Base-by-base conservation (phyloP, 2,329 filamentous ascomycete species). In the Fusarium avenaceum region DNA sequence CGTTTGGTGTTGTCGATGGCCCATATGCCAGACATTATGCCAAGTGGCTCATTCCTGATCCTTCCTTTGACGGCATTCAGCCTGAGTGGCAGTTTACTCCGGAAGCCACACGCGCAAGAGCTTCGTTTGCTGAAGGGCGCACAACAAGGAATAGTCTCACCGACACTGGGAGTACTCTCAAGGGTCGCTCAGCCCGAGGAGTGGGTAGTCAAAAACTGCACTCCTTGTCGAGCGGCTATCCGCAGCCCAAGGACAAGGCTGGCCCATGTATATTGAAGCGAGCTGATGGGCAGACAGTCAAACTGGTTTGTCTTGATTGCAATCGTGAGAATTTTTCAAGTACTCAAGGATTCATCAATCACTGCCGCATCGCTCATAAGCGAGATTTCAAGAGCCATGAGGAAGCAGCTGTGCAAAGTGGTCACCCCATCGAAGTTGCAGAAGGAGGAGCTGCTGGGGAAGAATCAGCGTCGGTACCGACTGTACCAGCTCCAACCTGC, bases 341-440 rank as follows among this genome's bases (percentile, higher is more conserved):
- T 81, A 96, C 94, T 0, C 96, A 98, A 79, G 96, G 96, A n/a
- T 98, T 98, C 80, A 96, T 99, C 82, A 99, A 99, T 76, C 96
- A 99, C 77, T 98, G 95, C 77, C 93, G 96, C 58, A 98, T 99
- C 73, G 94, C 94, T 26, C 96, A 99, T 80, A 92, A 91, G 76
- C 87, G 93, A 61, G 94, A 96, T 68, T 98, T 94, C 83, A 95
- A 97, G 81, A 97, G 93, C 73, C 96, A 99, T 75, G 95, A 98
- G 78, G 93, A 94, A 75, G 96, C 96, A 65, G 96, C 95, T 33
- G 86, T 94, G 57, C 91, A 92, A 62, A 96, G 93, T 72, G 96
- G 96, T 52, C 90, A 94, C 70, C 89, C 91, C 14, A 88, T 97
- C 60, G 92, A 97, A 20, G 65, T 69, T 10, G 57, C 69, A 3